A percentile compares a stretch with the other conserved stretches of the same genome.
Conservation (phyloP, 257 asterid species). For the Plantago elongata region DNA sequence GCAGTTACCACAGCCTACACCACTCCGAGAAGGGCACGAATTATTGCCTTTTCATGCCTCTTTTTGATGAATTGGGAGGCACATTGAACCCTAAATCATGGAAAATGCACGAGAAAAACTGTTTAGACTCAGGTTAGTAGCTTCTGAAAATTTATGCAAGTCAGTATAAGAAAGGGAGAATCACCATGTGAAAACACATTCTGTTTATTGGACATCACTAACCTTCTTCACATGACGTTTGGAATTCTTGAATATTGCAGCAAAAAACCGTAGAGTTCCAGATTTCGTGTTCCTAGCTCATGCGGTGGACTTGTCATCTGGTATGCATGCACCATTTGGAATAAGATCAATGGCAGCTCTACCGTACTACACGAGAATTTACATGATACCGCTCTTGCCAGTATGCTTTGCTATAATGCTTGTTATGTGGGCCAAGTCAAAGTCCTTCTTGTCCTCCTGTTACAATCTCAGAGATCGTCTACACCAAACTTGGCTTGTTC, state of each 20-base stretch:
- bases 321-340: slow-evolving; percentile 62
- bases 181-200: too few species aligned
- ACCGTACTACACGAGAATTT: slow-evolving; percentile 50
- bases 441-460: slow-evolving; percentile 60
- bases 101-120: slow-evolving; percentile 50
- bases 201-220: too few species aligned
- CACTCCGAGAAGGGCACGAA: slow-evolving; percentile 58
- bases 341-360: slow-evolving; percentile 47
- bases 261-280: slow-evolving; percentile 56
- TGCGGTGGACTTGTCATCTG: slow-evolving; percentile 71
- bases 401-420: slow-evolving; percentile 47
- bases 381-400: slow-evolving; percentile 51
- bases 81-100: slow-evolving; percentile 67
- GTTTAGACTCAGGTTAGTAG: slow-evolving; percentile 50
- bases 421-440: slow-evolving; percentile 82
- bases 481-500: slow-evolving; percentile 88
- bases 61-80: slow-evolving; percentile 67
- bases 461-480: slow-evolving; percentile 59
- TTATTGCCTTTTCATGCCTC: slow-evolving; percentile 85
- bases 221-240: too few species aligned
- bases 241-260: slow-evolving; percentile 27
- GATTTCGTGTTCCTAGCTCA: slow-evolving; percentile 93
- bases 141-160: background rate
- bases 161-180: too few species aligned
- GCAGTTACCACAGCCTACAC: slow-evolving; percentile 82